These are phyloP conservation scores for Neonectria magnoliae DNA, from an alignment of 2,329 filamentous ascomycete genomes.

Conservation along the genomic window DNA sequence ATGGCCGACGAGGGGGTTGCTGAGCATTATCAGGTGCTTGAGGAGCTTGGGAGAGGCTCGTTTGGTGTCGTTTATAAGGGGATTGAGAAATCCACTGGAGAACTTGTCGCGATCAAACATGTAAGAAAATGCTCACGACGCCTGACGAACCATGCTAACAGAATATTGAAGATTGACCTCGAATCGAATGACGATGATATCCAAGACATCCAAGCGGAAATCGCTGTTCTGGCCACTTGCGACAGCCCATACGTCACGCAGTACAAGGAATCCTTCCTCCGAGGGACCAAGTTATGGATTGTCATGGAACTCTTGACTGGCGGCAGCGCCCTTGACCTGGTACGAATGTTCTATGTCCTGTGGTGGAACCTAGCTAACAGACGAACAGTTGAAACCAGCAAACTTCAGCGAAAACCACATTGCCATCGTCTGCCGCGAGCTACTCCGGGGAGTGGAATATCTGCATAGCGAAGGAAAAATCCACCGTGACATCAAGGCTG, in stretches of 20 bases:
- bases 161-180: conserved; percentile 81
- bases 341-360: conserved; percentile 54
- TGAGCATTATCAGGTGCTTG: conserved; percentile 90
- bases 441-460: conserved; percentile 91
- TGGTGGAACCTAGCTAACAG: conserved; percentile 5
- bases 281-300: conserved; percentile 97
- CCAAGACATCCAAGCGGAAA: conserved; percentile 97
- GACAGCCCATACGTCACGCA: conserved; percentile 93
- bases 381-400: conserved; percentile 83
- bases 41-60: conserved; percentile 91
- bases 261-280: conserved; percentile 96
- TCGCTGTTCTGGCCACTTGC: conserved; percentile 93
- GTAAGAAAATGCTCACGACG: conserved; percentile 60
- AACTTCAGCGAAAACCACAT: conserved; percentile 90
- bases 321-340: conserved; percentile 89
- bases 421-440: conserved; percentile 91
- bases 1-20: conserved; percentile 76
- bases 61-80: conserved; percentile 98
- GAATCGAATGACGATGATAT: conserved; percentile 99
- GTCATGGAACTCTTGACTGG: conserved; percentile 98
- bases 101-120: conserved; percentile 96
- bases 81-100: conserved; percentile 88
- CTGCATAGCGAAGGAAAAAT: conserved; percentile 95
- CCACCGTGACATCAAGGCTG: conserved; percentile 95
- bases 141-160: neutral